These are phyloP conservation scores for Millerozyma miso DNA, from an alignment of 805 yeast genomes.

Conservation along the genomic window DNA sequence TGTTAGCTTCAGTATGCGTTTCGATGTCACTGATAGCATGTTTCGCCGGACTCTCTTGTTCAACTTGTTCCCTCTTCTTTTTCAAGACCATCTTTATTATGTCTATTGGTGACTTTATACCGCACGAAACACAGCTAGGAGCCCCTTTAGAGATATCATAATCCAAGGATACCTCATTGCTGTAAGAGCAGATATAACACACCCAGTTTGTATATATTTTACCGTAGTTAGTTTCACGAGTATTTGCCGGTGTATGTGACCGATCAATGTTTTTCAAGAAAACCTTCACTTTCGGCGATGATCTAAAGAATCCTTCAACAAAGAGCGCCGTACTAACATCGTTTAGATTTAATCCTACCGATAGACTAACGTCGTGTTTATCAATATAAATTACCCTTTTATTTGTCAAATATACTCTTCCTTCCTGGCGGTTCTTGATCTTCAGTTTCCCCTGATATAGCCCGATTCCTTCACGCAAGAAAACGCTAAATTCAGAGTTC, in stretches of 20 bases:
- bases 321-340: conserved; percentile 38
- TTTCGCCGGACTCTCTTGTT: not conserved
- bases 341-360: conserved; percentile 45
- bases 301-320: conserved; percentile 58
- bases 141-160: conserved; percentile 15
- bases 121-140: conserved; percentile 39
- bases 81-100: conserved; percentile 4
- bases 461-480: conserved; percentile 48
- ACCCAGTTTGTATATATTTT: conserved; percentile 50
- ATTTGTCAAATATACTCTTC: conserved; percentile 75
- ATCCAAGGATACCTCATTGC: conserved; percentile 38
- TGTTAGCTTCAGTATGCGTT: not conserved
- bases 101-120: conserved; percentile 22
- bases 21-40: conserved; percentile 2
- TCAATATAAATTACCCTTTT: conserved; percentile 72
- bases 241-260: not conserved
- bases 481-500: conserved; percentile 30
- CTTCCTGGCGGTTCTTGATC: conserved; percentile 60
- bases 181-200: conserved; percentile 84
- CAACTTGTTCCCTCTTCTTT: conserved; percentile 5
- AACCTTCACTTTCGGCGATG: conserved; percentile 71
- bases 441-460: conserved; percentile 74
- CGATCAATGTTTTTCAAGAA: conserved; percentile 11
- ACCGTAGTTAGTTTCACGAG: not conserved
- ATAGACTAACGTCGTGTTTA: conserved; percentile 31